Evolutionary conservation across 75 land plant genomes (phyloP).

Genomic region (Pinus albicaulis): DNA sequence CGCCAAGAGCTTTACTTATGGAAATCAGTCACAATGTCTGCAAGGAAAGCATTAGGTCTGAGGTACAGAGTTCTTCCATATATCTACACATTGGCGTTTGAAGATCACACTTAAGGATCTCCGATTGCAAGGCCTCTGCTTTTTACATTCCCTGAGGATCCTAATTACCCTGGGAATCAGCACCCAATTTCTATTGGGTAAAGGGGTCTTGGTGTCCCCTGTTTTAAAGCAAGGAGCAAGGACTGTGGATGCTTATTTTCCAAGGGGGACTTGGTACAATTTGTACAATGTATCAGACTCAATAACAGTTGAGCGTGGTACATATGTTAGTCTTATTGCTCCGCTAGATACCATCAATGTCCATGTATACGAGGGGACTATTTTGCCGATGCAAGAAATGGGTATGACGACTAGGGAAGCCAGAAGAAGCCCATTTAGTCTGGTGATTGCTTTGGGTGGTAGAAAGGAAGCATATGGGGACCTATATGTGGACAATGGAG

Average conservation of each 20-base stretch:
- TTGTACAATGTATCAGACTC: conserved; percentile 54
- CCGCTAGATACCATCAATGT: conserved; percentile 75
- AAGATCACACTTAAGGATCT: conserved; percentile 67
- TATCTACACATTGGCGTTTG: conserved; percentile 72
- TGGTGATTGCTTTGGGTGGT: conserved; percentile 46
- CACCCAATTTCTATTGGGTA: conserved; percentile 75
- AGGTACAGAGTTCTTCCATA: conserved; percentile 84
- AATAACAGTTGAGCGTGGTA: conserved; percentile 20
- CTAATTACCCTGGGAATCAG: conserved; percentile 39
- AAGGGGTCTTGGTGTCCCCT: conserved; percentile 75
- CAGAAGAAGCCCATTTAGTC: conserved; percentile 62
- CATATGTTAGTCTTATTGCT: conserved; percentile 42
- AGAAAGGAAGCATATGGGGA: conserved; percentile 18
- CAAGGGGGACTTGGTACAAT: conserved; percentile 83
- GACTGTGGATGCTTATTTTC: conserved; percentile 74
- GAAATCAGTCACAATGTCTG: conserved; percentile 77
- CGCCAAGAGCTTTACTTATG: conserved; percentile 84
- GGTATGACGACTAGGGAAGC: conserved; percentile 56
- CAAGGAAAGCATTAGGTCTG: conserved; percentile 65
- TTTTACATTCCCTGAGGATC: conserved; percentile 73
- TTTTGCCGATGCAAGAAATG: conserved; percentile 76
- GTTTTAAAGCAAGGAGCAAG: conserved; percentile 39
- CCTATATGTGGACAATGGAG: conserved; percentile 38
- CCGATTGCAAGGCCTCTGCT: conserved; percentile 91
- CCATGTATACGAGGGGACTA: conserved; percentile 69